Evolutionary conservation across 352 stramenopile species (phyloP), one percentile per base, ranked within the genome.

Genomic region (Phytophthora syringae): DNA sequence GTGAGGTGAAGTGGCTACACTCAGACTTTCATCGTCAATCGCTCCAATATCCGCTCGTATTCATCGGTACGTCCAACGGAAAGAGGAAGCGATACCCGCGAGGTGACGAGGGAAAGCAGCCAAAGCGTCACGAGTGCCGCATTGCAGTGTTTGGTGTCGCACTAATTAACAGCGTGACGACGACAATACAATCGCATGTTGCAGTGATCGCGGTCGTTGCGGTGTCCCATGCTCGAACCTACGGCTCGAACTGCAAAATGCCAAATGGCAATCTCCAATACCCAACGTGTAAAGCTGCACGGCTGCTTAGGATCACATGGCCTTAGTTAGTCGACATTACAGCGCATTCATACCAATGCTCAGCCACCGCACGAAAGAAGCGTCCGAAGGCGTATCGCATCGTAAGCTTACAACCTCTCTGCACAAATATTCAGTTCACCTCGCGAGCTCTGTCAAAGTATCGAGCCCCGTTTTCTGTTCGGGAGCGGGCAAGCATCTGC

Each of bases 171-270:
- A 16, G 45, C 53, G 42, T 30, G n/a, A 21, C 18, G 28, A 54
- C 34, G 28, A 34, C 28, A 40, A 61, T 34, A 24, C n/a, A n/a
- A n/a, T n/a, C n/a, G n/a, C n/a, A n/a, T n/a, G n/a, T n/a, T n/a
- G n/a, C n/a, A n/a, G n/a, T n/a, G n/a, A n/a, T n/a, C n/a, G n/a
- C n/a, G n/a, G n/a, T 40, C 22, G 30, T 25, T 10, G 27, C 16
- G n/a, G 49, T 30, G 28, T 52, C 20, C 15, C 20, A 52, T 21
- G n/a, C n/a, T n/a, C n/a, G n/a, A n/a, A n/a, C n/a, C n/a, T n/a
- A n/a, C n/a, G n/a, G 27, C 47, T 59, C 57, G 37, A 59, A 65
- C 37, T 45, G 57, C 57, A 44, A 58, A 45, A 52, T 3, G 22
- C 51, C 7, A 42, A 42, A 42, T 42, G 34, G 34, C 13, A 20